Conservation (phyloP, 768 basidiomycete genomes). For the Trametes meyenii region DNA sequence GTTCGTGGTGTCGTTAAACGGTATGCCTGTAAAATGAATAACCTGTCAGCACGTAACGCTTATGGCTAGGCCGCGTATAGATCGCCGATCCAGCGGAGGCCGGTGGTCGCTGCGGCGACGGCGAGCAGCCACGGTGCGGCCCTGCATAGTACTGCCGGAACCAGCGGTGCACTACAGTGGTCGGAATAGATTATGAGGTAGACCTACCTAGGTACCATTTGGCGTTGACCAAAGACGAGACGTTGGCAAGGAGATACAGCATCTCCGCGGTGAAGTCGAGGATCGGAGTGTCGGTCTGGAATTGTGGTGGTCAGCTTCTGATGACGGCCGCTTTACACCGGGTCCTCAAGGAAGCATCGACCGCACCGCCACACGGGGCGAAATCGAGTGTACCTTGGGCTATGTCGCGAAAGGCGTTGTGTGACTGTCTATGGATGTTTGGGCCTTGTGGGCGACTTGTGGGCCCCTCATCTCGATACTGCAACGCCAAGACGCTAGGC, state of each 20-base stretch:
- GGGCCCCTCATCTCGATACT: conserved; percentile 44
- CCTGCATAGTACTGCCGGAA: no score
- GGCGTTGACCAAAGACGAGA: conserved; percentile 43
- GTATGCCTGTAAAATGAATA: conserved; percentile 44
- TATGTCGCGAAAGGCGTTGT: conserved; percentile 37
- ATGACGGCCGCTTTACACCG: not conserved
- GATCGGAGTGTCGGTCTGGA: conserved; percentile 54
- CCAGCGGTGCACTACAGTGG: no score
- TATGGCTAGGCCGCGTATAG: no score
- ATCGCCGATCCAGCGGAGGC: no score
- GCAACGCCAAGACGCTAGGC: conserved; percentile 48
- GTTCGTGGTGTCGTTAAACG: conserved; percentile 65
- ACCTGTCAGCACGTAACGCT: not conserved
- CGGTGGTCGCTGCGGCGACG: no score
- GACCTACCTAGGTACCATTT: conserved; percentile 50
- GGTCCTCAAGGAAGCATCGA: conserved; percentile 26
- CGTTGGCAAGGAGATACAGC: conserved; percentile 50
- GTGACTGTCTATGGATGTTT: conserved; percentile 20
- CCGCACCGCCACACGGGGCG: conserved; percentile 35
- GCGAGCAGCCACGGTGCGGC: no score
- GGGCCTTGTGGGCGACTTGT: conserved; percentile 42
- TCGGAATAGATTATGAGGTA: not conserved
- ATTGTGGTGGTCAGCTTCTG: conserved; percentile 25
- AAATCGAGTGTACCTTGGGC: conserved; percentile 33
- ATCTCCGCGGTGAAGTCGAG: conserved; percentile 52